Conservation (phyloP, 2,329 filamentous ascomycete species). For the Fusarium sp. region DNA sequence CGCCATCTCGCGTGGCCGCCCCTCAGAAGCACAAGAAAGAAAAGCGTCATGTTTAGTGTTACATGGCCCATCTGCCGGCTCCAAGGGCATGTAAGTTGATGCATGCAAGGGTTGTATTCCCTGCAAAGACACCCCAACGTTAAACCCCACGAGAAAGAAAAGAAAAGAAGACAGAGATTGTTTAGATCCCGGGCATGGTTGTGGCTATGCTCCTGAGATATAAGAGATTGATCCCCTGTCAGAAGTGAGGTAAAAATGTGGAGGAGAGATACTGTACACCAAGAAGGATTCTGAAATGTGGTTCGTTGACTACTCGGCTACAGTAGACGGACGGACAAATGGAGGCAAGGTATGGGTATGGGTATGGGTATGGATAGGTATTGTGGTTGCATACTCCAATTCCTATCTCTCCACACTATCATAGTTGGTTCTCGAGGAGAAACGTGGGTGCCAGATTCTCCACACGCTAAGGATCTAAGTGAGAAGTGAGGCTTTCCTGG, state of each 20-base stretch:
- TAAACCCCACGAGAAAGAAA: conserved; percentile 6
- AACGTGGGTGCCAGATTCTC: conserved; percentile 23
- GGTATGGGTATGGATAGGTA: neutral
- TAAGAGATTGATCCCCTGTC: conserved; percentile 5
- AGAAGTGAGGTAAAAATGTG: neutral
- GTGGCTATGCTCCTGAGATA: conserved; percentile 13
- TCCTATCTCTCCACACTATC: conserved; percentile 3
- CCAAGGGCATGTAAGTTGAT: conserved; percentile 15
- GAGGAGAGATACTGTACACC: conserved; percentile 1
- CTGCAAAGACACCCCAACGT: conserved; percentile 27
- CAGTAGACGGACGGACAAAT: conserved; percentile 40
- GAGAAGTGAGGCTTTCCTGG: no score
- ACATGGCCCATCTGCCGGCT: conserved; percentile 45
- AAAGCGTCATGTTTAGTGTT: conserved; percentile 30
- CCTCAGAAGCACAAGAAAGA: conserved; percentile 38
- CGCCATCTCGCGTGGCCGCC: conserved; percentile 50
- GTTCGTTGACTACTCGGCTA: conserved; percentile 32
- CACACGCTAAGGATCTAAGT: conserved; percentile 21
- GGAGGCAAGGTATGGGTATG: conserved; percentile 19
- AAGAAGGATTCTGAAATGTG: conserved; percentile 16
- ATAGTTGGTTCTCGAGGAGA: conserved; percentile 7
- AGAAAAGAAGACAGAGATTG: neutral
- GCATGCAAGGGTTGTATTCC: conserved; percentile 32
- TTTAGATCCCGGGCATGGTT: neutral
- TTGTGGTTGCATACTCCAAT: conserved; percentile 29